These are phyloP conservation scores for Rhodamnia rubescens DNA, from an alignment of 345 rosid genomes.

Conservation along the genomic window DNA sequence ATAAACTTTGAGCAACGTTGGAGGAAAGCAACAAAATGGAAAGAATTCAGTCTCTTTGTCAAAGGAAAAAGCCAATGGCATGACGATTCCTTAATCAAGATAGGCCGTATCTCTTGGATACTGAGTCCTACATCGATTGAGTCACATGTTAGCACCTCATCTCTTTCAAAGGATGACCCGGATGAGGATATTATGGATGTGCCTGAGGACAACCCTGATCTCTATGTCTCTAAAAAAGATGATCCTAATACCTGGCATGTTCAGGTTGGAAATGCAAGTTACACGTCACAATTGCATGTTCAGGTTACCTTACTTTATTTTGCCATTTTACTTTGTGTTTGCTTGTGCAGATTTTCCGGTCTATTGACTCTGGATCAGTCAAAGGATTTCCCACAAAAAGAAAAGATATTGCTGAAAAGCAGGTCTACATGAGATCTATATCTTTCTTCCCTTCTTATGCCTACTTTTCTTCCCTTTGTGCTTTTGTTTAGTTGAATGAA, in stretches of 20 bases:
- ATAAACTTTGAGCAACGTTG: constrained; percentile 97
- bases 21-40: constrained; percentile 79
- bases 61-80: constrained; percentile 58
- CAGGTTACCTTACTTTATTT: not conserved
- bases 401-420: constrained; percentile 24
- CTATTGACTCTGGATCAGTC: constrained; percentile 75
- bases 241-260: constrained; percentile 76
- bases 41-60: constrained; percentile 50
- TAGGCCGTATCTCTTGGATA: constrained; percentile 94
- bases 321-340: not conserved
- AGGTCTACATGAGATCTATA: constrained; percentile 28
- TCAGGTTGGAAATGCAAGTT: constrained; percentile 39
- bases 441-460: not conserved
- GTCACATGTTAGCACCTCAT: constrained; percentile 23
- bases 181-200: constrained; percentile 34
- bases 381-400: constrained; percentile 66
- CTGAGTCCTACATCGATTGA: constrained; percentile 41
- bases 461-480: not conserved
- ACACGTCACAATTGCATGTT: not conserved
- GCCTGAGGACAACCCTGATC: constrained; percentile 51
- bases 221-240: constrained; percentile 41
- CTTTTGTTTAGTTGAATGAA: not conserved
- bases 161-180: constrained; percentile 35
- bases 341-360: constrained; percentile 57
- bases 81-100: constrained; percentile 73